These are phyloP conservation scores for Meyerozyma carpophila DNA, from an alignment of 1,139 yeast species.

Conservation along the genomic window DNA sequence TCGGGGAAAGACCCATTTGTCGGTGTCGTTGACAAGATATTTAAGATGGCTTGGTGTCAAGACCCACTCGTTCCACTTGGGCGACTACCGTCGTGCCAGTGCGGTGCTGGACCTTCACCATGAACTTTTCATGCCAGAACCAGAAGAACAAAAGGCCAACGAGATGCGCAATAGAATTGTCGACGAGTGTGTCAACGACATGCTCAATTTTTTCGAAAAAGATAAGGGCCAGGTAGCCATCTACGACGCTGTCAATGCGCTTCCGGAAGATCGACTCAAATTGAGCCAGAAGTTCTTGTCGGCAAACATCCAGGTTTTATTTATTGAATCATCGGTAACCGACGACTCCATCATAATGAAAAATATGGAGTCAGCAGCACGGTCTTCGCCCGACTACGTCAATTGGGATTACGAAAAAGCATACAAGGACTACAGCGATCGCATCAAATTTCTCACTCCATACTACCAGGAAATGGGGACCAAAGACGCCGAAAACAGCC, in stretches of 20 bases:
- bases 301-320: constrained; percentile 67
- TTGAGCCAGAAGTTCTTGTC: constrained; percentile 50
- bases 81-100: constrained; percentile 77
- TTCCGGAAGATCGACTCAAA: constrained; percentile 59
- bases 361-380: constrained; percentile 77
- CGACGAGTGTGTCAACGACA: constrained; percentile 63
- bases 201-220: constrained; percentile 62
- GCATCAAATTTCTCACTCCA: constrained; percentile 48
- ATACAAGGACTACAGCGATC: constrained; percentile 51
- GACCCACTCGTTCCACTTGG: constrained; percentile 86
- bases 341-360: constrained; percentile 63
- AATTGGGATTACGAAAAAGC: constrained; percentile 68
- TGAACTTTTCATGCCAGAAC: constrained; percentile 66
- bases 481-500: constrained; percentile 38
- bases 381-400: constrained; percentile 80
- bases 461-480: constrained; percentile 49
- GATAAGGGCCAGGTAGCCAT: constrained; percentile 91
- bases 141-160: constrained; percentile 49
- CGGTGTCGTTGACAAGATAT: constrained; percentile 87
- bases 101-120: constrained; percentile 52
- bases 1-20: constrained; percentile 89
- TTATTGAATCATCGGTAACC: constrained; percentile 84
- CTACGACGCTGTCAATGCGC: constrained; percentile 91
- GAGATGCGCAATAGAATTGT: constrained; percentile 56
- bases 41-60: constrained; percentile 94